Evolutionary conservation across 169 alveolate species (phyloP), one percentile per base, ranked within the genome.

Genomic region (Toxoplasma gondii): DNA sequence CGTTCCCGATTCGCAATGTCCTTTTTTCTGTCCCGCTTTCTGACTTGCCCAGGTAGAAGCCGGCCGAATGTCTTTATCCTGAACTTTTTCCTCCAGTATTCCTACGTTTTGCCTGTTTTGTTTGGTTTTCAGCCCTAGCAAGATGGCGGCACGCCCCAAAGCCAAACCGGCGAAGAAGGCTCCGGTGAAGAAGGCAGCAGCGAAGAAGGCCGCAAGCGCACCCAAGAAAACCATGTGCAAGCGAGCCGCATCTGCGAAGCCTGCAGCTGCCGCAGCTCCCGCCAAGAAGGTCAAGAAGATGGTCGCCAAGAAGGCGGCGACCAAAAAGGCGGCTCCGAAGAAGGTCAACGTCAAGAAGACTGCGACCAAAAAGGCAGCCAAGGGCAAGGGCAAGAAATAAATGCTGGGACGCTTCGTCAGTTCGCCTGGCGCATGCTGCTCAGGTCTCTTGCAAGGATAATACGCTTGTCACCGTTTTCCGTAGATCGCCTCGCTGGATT

Each of bases 141-240:
- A 74, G 84, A 74, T 74, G 82, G 82, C 82, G 43, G 84, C 84
- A 9, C 84, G 84, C n/a, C 84, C 84, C 45, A 74, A 74, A 24
- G 38, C 84, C n/a, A 74, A 74, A n/a, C 84, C 84, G 9, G 84
- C 84, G 44, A 74, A 74, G 44, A 74, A 74, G 44, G 84, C 84
- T n/a, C 41, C 41, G 12, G 31, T 10, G 36, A n/a, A 22, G 38
- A 7, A 7, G 36, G 41, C 82, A 17, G n/a, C 19, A 12, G n/a
- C 22, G 22, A 74, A 31, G 49, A n/a, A 17, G 39, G 84, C 84
- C n/a, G n/a, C n/a, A n/a, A n/a, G n/a, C n/a, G 84, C 84, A 41
- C 84, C 45, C 84, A n/a, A 10, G 24, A 31, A 31, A 31, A 2
- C 38, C 43, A 5, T 44, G 58, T 49, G 58, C 58, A 49, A 49